A percentile compares a stretch with the other conserved stretches of the same genome.
Conservation (phyloP, 805 yeast genomes). For the Myxozyma nipponensis region DNA sequence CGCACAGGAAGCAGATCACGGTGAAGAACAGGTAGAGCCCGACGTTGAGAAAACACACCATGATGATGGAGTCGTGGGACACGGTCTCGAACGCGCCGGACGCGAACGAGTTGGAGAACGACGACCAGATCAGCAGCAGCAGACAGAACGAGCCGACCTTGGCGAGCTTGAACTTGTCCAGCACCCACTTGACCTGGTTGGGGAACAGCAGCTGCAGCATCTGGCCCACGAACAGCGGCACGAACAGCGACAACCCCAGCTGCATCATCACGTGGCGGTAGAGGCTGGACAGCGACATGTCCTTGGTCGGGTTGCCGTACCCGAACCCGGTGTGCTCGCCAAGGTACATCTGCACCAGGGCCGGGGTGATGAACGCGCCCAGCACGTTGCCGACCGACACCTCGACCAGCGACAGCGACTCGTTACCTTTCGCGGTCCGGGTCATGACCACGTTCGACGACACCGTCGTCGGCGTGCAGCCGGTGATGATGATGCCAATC, state of each 20-base stretch:
- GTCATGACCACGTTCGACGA: constrained; percentile 93
- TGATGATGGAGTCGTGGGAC: constrained; percentile 62
- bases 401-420: constrained; percentile 70
- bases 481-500: constrained; percentile 77
- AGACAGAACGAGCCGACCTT: constrained; percentile 81
- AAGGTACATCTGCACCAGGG: constrained; percentile 68
- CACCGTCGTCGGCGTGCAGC: constrained; percentile 88
- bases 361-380: constrained; percentile 88
- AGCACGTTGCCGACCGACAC: constrained; percentile 79
- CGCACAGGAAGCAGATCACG: constrained; percentile 51
- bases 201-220: constrained; percentile 69
- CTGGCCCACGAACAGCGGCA: constrained; percentile 88
- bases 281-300: constrained; percentile 42
- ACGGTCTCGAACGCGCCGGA: constrained; percentile 74
- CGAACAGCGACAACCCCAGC: constrained; percentile 75
- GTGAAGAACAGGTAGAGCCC: constrained; percentile 80
- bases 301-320: constrained; percentile 77
- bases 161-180: constrained; percentile 54
- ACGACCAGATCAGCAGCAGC: constrained; percentile 61
- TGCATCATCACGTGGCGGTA: constrained; percentile 82
- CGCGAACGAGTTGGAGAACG: constrained; percentile 55
- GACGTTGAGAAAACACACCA: constrained; percentile 76
- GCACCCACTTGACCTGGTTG: constrained; percentile 56
- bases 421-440: constrained; percentile 77
- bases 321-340: constrained; percentile 51